Evolutionary conservation across 2,329 filamentous ascomycete species (phyloP).

Genomic region (Pseudocercospora eumusae): DNA sequence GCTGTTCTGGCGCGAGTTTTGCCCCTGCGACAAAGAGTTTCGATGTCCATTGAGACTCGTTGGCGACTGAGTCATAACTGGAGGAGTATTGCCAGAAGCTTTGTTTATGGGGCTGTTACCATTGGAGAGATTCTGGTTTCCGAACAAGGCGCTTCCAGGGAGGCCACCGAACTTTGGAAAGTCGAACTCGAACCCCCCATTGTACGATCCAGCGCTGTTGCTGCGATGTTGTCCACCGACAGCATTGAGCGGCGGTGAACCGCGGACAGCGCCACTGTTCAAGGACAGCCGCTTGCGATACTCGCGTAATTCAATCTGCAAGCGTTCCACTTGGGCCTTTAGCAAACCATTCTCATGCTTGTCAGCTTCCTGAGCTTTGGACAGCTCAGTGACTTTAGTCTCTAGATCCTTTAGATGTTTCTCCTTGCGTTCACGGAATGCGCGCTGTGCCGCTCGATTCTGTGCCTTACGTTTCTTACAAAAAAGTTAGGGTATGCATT

Average conservation of each 20-base stretch:
- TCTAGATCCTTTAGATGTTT: slow-evolving; percentile 85
- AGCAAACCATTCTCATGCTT: slow-evolving; percentile 84
- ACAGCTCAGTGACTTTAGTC: slow-evolving; percentile 64
- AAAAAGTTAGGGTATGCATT: not conserved
- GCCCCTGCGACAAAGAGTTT: slow-evolving; percentile 18
- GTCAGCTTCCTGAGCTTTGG: slow-evolving; percentile 79
- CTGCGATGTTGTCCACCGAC: slow-evolving; percentile 32
- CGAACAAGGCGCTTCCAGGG: slow-evolving; percentile 56
- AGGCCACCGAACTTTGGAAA: slow-evolving; percentile 90
- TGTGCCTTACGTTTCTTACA: slow-evolving; percentile 89
- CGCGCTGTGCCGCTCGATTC: slow-evolving; percentile 87
- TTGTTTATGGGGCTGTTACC: slow-evolving; percentile 44
- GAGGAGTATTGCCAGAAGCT: slow-evolving; percentile 32
- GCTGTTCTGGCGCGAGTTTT: slow-evolving; percentile 32
- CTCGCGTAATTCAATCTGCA: slow-evolving; percentile 81
- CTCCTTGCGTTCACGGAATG: slow-evolving; percentile 93
- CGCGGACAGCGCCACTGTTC: slow-evolving; percentile 50
- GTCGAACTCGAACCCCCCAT: slow-evolving; percentile 82
- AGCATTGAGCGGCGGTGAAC: slow-evolving; percentile 51
- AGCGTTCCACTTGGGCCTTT: slow-evolving; percentile 81
- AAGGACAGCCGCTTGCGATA: slow-evolving; percentile 84
- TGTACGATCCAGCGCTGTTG: slow-evolving; percentile 40
- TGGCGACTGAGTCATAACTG: slow-evolving; percentile 30
- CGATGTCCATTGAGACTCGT: slow-evolving; percentile 15
- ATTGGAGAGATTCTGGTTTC: slow-evolving; percentile 26